A percentile compares a stretch with the other conserved stretches of the same genome.
Conservation (phyloP, 148 eudicot species). For the Hydrangea macrophylla region DNA sequence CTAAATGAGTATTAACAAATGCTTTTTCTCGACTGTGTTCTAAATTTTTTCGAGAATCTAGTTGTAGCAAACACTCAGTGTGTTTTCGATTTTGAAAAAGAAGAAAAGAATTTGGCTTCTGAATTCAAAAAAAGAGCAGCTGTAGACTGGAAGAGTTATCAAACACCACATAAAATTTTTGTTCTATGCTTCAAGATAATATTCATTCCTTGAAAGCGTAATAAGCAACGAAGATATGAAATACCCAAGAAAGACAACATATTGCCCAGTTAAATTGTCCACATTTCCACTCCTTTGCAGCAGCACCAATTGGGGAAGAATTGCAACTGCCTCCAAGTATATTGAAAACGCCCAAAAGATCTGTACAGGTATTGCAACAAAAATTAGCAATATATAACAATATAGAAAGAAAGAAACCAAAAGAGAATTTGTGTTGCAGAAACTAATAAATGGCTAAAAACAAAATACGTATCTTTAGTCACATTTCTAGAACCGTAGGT, state of each 20-base stretch:
- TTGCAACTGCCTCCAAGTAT: conserved; percentile 84
- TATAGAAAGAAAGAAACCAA: neutral
- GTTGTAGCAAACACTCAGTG: no score
- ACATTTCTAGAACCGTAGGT: neutral
- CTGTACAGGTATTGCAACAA: conserved; percentile 29
- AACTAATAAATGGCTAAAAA: neutral
- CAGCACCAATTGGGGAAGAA: conserved; percentile 84
- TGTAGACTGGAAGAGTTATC: no score
- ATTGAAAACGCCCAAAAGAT: conserved; percentile 80
- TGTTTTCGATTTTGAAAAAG: no score
- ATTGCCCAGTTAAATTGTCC: conserved; percentile 80
- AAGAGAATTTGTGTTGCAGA: neutral
- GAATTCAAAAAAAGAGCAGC: no score
- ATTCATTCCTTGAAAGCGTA: neutral
- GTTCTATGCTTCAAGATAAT: neutral
- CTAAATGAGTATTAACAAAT: no score
- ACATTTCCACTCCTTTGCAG: conserved; percentile 88
- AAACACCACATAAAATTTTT: neutral
- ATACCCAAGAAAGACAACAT: conserved; percentile 85
- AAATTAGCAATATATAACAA: neutral
- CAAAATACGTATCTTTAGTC: neutral
- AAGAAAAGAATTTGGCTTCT: no score
- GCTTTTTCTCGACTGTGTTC: no score
- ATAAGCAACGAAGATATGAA: neutral
- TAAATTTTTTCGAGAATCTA: no score